Conservation (phyloP, 306 rosid genomes). For the Carpinus viminea region DNA sequence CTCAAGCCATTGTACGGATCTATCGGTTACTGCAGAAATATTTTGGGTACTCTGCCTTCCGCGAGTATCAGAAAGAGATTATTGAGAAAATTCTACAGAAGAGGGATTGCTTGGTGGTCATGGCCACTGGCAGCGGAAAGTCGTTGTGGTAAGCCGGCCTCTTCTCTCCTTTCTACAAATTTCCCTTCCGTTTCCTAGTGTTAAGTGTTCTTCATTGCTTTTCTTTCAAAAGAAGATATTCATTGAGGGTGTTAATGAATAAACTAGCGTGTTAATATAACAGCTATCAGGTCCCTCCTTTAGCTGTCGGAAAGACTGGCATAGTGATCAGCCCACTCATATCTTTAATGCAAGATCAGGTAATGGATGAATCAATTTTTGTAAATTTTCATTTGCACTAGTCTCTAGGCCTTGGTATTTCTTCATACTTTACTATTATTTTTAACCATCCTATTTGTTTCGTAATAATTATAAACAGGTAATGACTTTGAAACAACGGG, state of each 20-base stretch:
- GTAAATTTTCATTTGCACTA: background rate
- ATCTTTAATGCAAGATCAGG: slow-evolving; percentile 96
- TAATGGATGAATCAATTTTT: slow-evolving; percentile 11
- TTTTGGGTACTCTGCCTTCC: slow-evolving; percentile 70
- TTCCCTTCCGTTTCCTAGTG: background rate
- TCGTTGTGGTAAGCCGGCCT: slow-evolving; percentile 63
- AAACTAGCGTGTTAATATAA: slow-evolving; percentile 4
- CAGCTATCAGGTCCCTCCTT: slow-evolving; percentile 92
- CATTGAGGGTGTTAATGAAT: background rate
- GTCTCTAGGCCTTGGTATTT: background rate
- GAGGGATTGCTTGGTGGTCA: slow-evolving; percentile 79
- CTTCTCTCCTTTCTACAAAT: slow-evolving; percentile 3
- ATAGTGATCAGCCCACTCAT: slow-evolving; percentile 82
- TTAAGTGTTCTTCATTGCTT: background rate
- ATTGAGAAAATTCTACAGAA: slow-evolving; percentile 59
- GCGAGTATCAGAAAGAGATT: slow-evolving; percentile 71
- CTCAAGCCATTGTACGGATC: slow-evolving; percentile 4
- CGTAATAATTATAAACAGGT: slow-evolving; percentile 44
- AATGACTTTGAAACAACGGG: slow-evolving; percentile 85
- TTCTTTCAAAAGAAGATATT: too few species aligned
- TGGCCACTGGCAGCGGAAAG: slow-evolving; percentile 96
- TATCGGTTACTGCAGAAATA: slow-evolving; percentile 40
- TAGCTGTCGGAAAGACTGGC: slow-evolving; percentile 78
- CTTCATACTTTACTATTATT: background rate
- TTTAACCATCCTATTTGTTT: background rate